Base-by-base conservation (phyloP, 2,329 filamentous ascomycete species). In the Chalaropsis ovoidea region DNA sequence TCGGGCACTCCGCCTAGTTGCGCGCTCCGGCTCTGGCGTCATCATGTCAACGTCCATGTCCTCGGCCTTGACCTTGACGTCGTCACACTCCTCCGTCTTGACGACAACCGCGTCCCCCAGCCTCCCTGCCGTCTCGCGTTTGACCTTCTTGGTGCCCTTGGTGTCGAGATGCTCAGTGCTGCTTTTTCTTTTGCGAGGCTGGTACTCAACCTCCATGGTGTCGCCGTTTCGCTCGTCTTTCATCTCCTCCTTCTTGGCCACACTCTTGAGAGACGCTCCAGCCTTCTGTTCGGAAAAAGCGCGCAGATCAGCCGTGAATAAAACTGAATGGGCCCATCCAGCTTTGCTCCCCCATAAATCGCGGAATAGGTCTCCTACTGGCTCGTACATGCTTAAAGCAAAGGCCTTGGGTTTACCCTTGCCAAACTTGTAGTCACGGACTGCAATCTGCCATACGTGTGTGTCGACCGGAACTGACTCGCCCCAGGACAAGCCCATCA, bases 401-500 rank as follows among this genome's bases (percentile, higher is more conserved):
- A 99, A 80, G 60, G 90, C 93, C 72, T 91, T 93, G 68, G 76
- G 88, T 72, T 92, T 94, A 8, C 84, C 85, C 72, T 90, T 93
- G 6, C 90, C 89, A 71, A 99, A 95, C 67, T 87, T 91, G 77
- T 99, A 99, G 75, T 99, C 94, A 64, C 94, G 82, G 74, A 95
- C 90, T 0, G 94, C 95, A 72, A 99, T 97, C 77, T 97, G 92
- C 93, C 92, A 97, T 13, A 99, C 90, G 76, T 99, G 95, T 0
- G 95, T 99, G 75, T 99, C 94, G 41, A 99, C 89, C 0, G 94
- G 94, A 0, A 99, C 92, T 2, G 92, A 86, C 75, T 97, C 93
- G 41, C 88, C 88, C 93, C 95, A 99, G 35, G 92, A 93, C 15
- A 99, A 77, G 0, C 95, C 95, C 88, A 99, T 96, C 22, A 99